Base-by-base conservation (phyloP, 495 filamentous ascomycete genomes). In the Durotheca rogersii region DNA sequence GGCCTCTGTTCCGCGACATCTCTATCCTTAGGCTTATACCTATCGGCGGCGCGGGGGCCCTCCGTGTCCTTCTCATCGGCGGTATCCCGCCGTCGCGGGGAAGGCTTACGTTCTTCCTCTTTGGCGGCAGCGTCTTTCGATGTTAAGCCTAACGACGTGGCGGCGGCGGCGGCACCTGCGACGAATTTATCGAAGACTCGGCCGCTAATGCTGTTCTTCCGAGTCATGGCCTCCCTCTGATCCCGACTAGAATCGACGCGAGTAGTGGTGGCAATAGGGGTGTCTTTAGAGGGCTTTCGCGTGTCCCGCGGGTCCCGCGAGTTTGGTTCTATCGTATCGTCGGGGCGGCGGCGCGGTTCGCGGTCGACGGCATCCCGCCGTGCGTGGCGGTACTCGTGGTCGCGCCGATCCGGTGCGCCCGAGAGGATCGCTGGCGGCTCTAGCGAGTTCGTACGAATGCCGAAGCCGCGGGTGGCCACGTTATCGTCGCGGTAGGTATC, bases 401-500 rank as follows among this genome's bases (percentile, higher is more conserved):
- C 58, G 11, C 56, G 48, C 10, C 41, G 44, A 14, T 68, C 64
- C 6, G 53, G 41, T 6, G 58, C 58, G 11, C 65, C 51, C 39
- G 60, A 40, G 2, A 51, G 49, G 16, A 53, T 60, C 16, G 44
- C 57, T 12, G 41, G 54, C 6, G 64, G 67, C 6, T 68, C 62
- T 16, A 65, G 46, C 10, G 67, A 41, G 14, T 73, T 69, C 14
- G 71, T 61, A 14, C 70, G 68, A 38, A 77, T 67, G 37, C 74
- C 74, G 35, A 75, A 77, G 1, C 74, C 74, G 18, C 74, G 71
- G 9, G 61, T 11, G 4, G 52, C 39, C 16, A 77, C 55, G 25
- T 58, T 60, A 2, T 71, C 67, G 19, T 74, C 73, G 17, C 66
- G 59, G 47, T 72, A 73, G 29, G 51, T 65, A 9, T 65, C 66